A percentile compares a stretch with the other conserved stretches of the same genome.
These are phyloP conservation scores for Globisporangium spinosum DNA, from an alignment of 352 stramenopile genomes.

Conservation along the genomic window DNA sequence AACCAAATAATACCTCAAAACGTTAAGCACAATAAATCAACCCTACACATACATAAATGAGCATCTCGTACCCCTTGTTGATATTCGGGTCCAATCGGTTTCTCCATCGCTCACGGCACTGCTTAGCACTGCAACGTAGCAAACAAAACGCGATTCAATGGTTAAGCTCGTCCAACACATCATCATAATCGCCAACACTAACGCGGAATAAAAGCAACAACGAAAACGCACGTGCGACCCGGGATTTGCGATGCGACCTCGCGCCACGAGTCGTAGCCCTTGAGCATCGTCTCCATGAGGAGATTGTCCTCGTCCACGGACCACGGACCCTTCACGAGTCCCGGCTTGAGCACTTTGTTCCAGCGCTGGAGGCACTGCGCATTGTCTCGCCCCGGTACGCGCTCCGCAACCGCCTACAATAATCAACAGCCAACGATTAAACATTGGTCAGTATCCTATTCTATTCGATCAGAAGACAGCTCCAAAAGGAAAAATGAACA, in stretches of 20 bases:
- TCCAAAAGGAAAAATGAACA: conserved; percentile 1
- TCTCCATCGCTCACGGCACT: conserved; percentile 95
- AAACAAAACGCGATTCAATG: neutral
- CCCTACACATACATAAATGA: neutral
- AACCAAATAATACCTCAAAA: too few relatives aligned
- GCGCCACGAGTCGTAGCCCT: conserved; percentile 75
- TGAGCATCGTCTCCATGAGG: conserved; percentile 81
- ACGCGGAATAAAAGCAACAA: neutral
- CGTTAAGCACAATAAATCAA: neutral
- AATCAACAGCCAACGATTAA: neutral
- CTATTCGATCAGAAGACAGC: too few relatives aligned
- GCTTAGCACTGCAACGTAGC: conserved; percentile 64
- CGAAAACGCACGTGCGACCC: conserved; percentile 47
- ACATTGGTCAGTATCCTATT: too few relatives aligned
- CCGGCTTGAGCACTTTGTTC: conserved; percentile 90
- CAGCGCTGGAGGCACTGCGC: conserved; percentile 84
- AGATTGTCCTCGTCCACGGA: conserved; percentile 88
- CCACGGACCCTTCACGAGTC: conserved; percentile 91
- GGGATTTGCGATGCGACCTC: conserved; percentile 67
- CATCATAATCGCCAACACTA: neutral
- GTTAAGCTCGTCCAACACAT: neutral
- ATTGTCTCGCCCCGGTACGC: conserved; percentile 61
- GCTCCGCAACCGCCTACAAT: conserved; percentile 49
- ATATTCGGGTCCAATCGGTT: conserved; percentile 95
- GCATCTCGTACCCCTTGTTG: conserved; percentile 65